These are phyloP conservation scores for Pontederia crassipes DNA, from an alignment of 176 grass and related monocot genomes.

Conservation along the genomic window DNA sequence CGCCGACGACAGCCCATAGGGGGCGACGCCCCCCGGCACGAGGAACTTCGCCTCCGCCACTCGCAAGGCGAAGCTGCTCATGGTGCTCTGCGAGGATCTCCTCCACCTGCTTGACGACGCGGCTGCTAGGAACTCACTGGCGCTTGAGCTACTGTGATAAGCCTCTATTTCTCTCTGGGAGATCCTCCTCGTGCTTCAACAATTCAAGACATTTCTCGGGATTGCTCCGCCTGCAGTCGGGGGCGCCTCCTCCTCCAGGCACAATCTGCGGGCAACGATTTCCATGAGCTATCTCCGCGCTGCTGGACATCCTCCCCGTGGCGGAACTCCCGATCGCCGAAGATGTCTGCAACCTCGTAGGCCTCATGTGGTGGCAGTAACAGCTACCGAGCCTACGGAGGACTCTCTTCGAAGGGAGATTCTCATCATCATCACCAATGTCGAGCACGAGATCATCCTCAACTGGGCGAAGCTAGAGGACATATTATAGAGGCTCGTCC, in stretches of 20 bases:
- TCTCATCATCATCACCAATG: background rate
- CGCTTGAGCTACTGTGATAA: slow-evolving; percentile 30
- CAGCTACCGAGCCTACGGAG: slow-evolving; percentile 19
- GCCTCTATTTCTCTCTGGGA: slow-evolving; percentile 75
- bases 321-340: slow-evolving; percentile 58
- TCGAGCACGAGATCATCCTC: background rate
- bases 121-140: background rate
- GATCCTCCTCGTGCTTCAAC: slow-evolving; percentile 75
- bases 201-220: slow-evolving; percentile 49
- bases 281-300: slow-evolving; percentile 62
- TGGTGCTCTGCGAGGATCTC: slow-evolving; percentile 68
- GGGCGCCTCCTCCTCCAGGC: slow-evolving; percentile 59
- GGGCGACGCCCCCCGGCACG: too few species aligned
- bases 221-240: slow-evolving; percentile 61
- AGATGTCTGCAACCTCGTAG: slow-evolving; percentile 53
- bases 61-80: slow-evolving; percentile 40
- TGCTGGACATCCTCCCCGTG: slow-evolving; percentile 70
- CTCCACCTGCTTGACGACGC: background rate
- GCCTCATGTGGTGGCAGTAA: slow-evolving; percentile 64
- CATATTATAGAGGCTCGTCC: background rate
- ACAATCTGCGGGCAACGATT: slow-evolving; percentile 39
- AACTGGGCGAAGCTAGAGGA: background rate
- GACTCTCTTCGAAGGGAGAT: slow-evolving; percentile 9
- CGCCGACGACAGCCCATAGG: too few species aligned
- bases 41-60: slow-evolving; percentile 42